Conservation (phyloP, 2,329 filamentous ascomycete species). For the Hortaea sp. region DNA sequence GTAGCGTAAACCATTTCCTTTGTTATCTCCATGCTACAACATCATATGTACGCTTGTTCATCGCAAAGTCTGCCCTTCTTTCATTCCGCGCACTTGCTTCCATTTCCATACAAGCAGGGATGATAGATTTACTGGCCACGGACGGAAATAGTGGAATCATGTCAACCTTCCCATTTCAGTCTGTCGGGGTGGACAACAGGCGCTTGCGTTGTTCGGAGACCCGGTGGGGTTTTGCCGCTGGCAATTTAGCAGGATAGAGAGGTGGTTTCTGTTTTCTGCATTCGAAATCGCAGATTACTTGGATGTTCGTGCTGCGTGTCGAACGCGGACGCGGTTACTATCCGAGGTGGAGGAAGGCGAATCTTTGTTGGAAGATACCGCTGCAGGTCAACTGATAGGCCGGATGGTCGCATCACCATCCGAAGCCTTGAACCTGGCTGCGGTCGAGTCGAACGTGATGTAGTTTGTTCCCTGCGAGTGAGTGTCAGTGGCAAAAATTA, state of each 20-base stretch:
- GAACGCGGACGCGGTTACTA: constrained; percentile 1
- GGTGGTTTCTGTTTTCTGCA: not conserved
- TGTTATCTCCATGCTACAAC: too few species aligned
- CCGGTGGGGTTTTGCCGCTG: not conserved
- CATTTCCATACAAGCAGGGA: too few species aligned
- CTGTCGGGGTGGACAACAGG: not conserved
- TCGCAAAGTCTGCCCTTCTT: too few species aligned
- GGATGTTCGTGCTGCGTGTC: not conserved
- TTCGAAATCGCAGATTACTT: too few species aligned
- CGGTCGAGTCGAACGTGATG: not conserved
- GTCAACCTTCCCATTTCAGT: not conserved
- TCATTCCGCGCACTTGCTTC: too few species aligned
- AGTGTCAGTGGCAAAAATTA: not conserved
- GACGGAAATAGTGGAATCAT: too few species aligned
- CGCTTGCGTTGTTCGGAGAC: not conserved
- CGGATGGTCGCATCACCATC: not conserved
- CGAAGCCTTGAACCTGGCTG: not conserved
- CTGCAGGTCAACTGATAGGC: not conserved
- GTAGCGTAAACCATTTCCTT: too few species aligned
- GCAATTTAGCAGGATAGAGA: not conserved
- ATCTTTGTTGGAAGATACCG: not conserved
- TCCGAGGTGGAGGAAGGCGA: not conserved
- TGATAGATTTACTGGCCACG: too few species aligned
- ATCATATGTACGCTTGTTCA: too few species aligned
- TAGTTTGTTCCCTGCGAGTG: constrained; percentile 1